Evolutionary conservation across 148 eudicot species (phyloP).

Genomic region (Silene conica): DNA sequence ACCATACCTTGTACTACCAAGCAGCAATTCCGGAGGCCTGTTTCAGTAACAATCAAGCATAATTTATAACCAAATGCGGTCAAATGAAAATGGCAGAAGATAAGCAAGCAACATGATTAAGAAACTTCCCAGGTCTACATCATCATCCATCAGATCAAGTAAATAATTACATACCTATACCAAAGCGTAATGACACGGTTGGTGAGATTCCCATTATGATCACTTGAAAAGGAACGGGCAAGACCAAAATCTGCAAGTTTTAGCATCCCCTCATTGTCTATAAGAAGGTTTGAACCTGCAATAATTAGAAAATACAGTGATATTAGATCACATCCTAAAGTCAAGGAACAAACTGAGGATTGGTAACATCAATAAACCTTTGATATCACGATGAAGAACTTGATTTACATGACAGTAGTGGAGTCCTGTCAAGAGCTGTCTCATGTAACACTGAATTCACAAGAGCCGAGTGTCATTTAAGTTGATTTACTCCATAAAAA

Average conservation of each 20-base stretch:
- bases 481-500: not conserved
- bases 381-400: slow-evolving; percentile 89
- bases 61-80: not conserved
- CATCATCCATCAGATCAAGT: not conserved
- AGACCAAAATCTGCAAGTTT: slow-evolving; percentile 98
- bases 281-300: slow-evolving; percentile 83
- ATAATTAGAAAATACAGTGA: not conserved
- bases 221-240: slow-evolving; percentile 78
- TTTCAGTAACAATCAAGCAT: slow-evolving; percentile 13
- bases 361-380: slow-evolving; percentile 40
- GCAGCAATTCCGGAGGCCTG: slow-evolving; percentile 96
- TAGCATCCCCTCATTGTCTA: slow-evolving; percentile 80
- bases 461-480: not conserved
- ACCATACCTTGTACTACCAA: slow-evolving; percentile 93
- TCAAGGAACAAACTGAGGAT: slow-evolving; percentile 1
- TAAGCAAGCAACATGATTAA: not conserved
- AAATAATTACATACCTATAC: slow-evolving; percentile 63
- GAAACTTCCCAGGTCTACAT: not conserved
- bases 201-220: slow-evolving; percentile 80
- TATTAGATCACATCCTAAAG: not conserved
- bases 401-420: slow-evolving; percentile 93
- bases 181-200: slow-evolving; percentile 89
- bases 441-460: slow-evolving; percentile 70
- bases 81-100: not conserved
- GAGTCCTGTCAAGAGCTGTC: slow-evolving; percentile 85